phyloP scores from a whole-genome alignment of 208 protist species.

The Leishmania gerbilli region DNA sequence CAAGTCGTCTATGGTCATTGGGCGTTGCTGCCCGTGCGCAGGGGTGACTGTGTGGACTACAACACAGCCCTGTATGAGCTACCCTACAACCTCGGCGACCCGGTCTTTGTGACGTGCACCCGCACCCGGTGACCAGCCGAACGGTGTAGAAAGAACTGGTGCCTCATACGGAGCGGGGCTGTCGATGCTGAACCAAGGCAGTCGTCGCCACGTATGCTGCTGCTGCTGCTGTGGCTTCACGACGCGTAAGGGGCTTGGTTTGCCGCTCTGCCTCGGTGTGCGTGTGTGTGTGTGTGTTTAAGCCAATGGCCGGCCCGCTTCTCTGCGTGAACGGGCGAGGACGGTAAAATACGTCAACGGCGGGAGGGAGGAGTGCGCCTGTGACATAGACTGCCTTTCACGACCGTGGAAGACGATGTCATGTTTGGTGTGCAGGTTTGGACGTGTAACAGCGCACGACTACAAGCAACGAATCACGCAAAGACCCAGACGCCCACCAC shows the following conservation, averaged over 20 bases:
- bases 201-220: not conserved
- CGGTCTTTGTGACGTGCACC: conserved; percentile 69
- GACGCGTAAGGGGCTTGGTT: not conserved
- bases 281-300: not conserved
- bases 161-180: not conserved
- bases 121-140: conserved; percentile 21
- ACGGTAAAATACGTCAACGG: not conserved
- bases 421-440: not conserved
- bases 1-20: conserved; percentile 44
- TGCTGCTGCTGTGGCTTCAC: not conserved
- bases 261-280: not conserved
- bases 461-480: not conserved
- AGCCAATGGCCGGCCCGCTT: not conserved
- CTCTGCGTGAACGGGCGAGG: not conserved
- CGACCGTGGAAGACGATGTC: not conserved
- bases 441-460: not conserved
- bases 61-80: conserved; percentile 46
- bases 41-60: conserved; percentile 28
- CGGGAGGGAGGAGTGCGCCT: not conserved
- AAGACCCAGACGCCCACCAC: not conserved
- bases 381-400: not conserved
- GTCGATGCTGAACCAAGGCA: not conserved
- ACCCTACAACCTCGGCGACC: conserved; percentile 57
- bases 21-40: conserved; percentile 37
- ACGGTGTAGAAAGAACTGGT: not conserved